These are phyloP conservation scores for Suhomyces vadensis DNA, from an alignment of 805 yeast species.

Conservation along the genomic window DNA sequence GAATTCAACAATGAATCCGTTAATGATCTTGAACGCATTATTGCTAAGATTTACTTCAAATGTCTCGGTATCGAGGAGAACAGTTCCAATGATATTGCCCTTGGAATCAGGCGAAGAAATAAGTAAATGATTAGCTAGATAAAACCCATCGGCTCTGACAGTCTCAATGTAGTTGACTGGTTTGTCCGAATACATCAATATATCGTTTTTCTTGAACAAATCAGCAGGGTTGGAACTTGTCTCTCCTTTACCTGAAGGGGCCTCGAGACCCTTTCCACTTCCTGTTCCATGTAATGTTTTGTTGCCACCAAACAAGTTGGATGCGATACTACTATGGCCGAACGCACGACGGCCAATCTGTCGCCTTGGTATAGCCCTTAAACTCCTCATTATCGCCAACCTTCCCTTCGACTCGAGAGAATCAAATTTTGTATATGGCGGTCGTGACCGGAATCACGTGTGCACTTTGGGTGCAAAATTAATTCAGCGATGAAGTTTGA, in stretches of 20 bases:
- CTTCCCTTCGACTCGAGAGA: not conserved
- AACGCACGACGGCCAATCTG: not conserved
- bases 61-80: conserved; percentile 58
- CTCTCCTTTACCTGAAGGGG: conserved; percentile 41
- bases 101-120: conserved; percentile 43
- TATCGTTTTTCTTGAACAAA: conserved; percentile 44
- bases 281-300: conserved; percentile 16
- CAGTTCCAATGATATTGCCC: conserved; percentile 45
- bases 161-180: conserved; percentile 46
- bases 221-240: conserved; percentile 45
- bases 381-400: not conserved
- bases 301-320: conserved; percentile 32
- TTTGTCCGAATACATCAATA: conserved; percentile 41
- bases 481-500: not conserved
- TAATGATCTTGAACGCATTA: conserved; percentile 45
- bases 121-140: conserved; percentile 54
- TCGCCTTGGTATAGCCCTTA: not conserved
- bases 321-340: not conserved
- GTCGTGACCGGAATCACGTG: not conserved
- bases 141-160: conserved; percentile 54
- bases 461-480: not conserved
- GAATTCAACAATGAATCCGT: conserved; percentile 57
- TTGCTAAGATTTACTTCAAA: conserved; percentile 56
- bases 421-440: not conserved
- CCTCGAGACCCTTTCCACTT: conserved; percentile 12